These are phyloP conservation scores for Pleurotus ostreatus DNA, from an alignment of 768 basidiomycete genomes.

Conservation along the genomic window DNA sequence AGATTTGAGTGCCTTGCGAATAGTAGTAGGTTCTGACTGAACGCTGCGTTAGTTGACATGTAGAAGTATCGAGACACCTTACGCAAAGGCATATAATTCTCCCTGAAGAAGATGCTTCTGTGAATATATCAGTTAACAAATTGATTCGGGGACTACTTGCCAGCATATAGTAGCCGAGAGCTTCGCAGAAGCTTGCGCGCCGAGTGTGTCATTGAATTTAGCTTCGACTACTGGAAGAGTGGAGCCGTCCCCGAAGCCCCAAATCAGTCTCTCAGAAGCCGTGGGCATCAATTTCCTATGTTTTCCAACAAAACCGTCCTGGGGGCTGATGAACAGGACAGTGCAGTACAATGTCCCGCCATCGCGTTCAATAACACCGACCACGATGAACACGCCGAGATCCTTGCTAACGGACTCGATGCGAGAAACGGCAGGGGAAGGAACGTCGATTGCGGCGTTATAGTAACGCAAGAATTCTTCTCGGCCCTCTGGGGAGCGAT, in stretches of 20 bases:
- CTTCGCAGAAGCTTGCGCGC: slow-evolving; percentile 32
- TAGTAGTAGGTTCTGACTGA: slow-evolving; percentile 59
- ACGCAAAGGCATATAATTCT: slow-evolving; percentile 68
- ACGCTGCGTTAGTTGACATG: neutral
- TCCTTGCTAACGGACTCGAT: slow-evolving; percentile 47
- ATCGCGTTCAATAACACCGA: slow-evolving; percentile 57
- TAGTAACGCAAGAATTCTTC: slow-evolving; percentile 57
- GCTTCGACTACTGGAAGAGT: slow-evolving; percentile 47
- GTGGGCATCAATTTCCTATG: slow-evolving; percentile 67
- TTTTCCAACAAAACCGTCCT: slow-evolving; percentile 50
- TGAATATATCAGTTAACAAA: neutral
- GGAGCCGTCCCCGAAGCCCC: slow-evolving; percentile 56
- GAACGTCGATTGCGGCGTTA: slow-evolving; percentile 51
- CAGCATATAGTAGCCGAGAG: slow-evolving; percentile 57
- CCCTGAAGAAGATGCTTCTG: slow-evolving; percentile 34
- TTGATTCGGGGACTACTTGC: slow-evolving; percentile 25
- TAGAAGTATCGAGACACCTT: slow-evolving; percentile 12
- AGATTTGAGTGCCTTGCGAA: slow-evolving; percentile 52
- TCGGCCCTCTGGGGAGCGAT: slow-evolving; percentile 44
- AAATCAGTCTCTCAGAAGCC: slow-evolving; percentile 53
- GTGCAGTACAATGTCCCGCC: slow-evolving; percentile 63
- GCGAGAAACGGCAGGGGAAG: slow-evolving; percentile 42
- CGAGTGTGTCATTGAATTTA: slow-evolving; percentile 25
- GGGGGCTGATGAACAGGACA: slow-evolving; percentile 50
- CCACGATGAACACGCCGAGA: slow-evolving; percentile 49